Evolutionary conservation across 2,329 filamentous ascomycete genomes (phyloP).

Genomic region (Xylariomycetidae sp.): DNA sequence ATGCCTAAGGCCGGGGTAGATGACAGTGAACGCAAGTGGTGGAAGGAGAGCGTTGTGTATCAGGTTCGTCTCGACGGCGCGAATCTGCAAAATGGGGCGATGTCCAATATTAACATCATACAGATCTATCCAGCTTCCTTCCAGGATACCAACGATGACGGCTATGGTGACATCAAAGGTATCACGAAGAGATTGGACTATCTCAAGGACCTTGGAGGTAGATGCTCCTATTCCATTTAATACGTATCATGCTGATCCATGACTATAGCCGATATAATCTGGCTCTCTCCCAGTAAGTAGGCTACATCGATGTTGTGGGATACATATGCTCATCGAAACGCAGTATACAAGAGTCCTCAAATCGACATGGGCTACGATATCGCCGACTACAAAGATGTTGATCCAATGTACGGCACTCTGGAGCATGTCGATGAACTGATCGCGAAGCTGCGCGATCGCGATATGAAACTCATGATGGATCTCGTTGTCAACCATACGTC

Average conservation of each 20-base stretch:
- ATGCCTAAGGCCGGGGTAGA: no score
- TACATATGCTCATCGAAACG: no score
- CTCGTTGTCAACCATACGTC: conserved; percentile 69
- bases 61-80: no score
- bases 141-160: conserved; percentile 53
- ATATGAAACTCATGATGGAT: conserved; percentile 66
- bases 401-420: conserved; percentile 62
- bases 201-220: conserved; percentile 55
- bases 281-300: conserved; percentile 51
- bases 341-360: conserved; percentile 54
- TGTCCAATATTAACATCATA: no score
- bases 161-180: conserved; percentile 61
- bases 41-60: conserved; percentile 43
- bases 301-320: no score
- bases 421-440: conserved; percentile 62
- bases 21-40: no score
- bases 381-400: conserved; percentile 63
- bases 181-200: conserved; percentile 63
- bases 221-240: no score
- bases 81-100: no score
- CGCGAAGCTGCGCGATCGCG: conserved; percentile 51
- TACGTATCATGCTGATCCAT: no score
- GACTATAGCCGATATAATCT: conserved; percentile 60
- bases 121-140: conserved; percentile 58
- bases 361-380: conserved; percentile 71